Evolutionary conservation across 805 yeast genomes (phyloP), one percentile per base, ranked within the genome.

Genomic region (Vanderwaltozyma polyspora): DNA sequence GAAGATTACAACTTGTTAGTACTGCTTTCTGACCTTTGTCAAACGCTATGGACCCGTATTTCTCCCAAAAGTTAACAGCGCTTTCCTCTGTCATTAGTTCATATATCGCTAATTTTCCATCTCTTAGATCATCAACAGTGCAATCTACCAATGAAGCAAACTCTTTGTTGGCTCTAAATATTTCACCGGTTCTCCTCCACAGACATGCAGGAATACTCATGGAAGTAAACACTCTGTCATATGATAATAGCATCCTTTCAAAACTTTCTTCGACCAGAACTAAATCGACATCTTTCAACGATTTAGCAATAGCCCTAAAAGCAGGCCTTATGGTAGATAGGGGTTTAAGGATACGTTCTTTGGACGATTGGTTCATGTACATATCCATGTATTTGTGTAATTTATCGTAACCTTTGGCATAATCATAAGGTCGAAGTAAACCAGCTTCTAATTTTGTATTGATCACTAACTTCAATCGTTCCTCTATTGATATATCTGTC

Each of bases 201-300:
- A 89, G 66, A 60, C 97, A 89, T 1, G 96, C 95, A 2, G 97
- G 97, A 40, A 89, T 85, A 6, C 96, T 95, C 95, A 89, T 86
- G 4, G 94, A 80, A 0, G 96, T 86, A 61, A 89, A 89, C 3
- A 89, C 95, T 24, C 97, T 68, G 55, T 89, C 97, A 51, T 89
- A 86, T 47, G 89, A 95, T 34, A 89, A 63, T 29, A 89, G 60
- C 94, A 89, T 83, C 42, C 96, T 67, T 60, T 89, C 97, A 52
- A 89, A 89, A 36, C 80, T 79, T 57, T 89, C 97, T 49, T 89
- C 97, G 4, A 89, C 96, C 24, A 86, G 62, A 4, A 87, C 87
- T 50, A 89, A 66, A 57, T 89, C 97, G 8, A 86, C 83, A 56
- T 87, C 96, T 48, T 83, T 84, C 43, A 89, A 63, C 2, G 94